Conservation (phyloP, 2,329 filamentous ascomycete genomes). For the Chrysosporium queenslandicum region DNA sequence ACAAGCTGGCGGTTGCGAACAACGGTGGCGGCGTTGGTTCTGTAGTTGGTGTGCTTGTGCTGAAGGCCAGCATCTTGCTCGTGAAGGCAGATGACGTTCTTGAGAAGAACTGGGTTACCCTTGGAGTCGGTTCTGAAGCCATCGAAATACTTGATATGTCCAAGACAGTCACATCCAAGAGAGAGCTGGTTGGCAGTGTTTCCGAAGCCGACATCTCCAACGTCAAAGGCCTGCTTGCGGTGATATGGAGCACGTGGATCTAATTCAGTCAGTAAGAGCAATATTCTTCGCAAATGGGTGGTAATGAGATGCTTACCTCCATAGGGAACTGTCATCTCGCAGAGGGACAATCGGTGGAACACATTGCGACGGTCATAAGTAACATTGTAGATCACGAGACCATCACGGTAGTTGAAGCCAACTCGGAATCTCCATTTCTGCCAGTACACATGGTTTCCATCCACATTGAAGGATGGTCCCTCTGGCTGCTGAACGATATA, state of each 20-base stretch:
- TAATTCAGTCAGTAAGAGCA: slow-evolving; percentile 41
- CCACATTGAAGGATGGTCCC: slow-evolving; percentile 52
- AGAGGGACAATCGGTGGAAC: slow-evolving; percentile 57
- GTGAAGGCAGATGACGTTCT: slow-evolving; percentile 61
- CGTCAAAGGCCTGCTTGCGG: slow-evolving; percentile 60
- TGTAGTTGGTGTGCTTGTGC: slow-evolving; percentile 64
- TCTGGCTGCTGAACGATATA: slow-evolving; percentile 56
- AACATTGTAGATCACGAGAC: slow-evolving; percentile 58
- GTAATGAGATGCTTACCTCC: slow-evolving; percentile 26
- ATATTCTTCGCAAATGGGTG: slow-evolving; percentile 14
- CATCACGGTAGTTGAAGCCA: slow-evolving; percentile 54
- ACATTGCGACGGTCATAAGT: slow-evolving; percentile 53
- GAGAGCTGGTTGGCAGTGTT: slow-evolving; percentile 60
- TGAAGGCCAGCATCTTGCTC: slow-evolving; percentile 60
- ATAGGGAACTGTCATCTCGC: slow-evolving; percentile 53
- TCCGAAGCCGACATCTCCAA: slow-evolving; percentile 57
- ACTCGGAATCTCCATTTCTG: slow-evolving; percentile 56
- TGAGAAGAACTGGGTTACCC: slow-evolving; percentile 48
- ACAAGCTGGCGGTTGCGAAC: slow-evolving; percentile 56
- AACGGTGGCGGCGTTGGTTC: slow-evolving; percentile 54
- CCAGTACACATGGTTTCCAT: slow-evolving; percentile 51
- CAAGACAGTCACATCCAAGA: slow-evolving; percentile 60
- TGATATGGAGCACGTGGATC: slow-evolving; percentile 59
- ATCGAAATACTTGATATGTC: slow-evolving; percentile 58
- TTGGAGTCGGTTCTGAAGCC: slow-evolving; percentile 50